Base-by-base conservation (phyloP, 148 eudicot species). In the Arctostaphylos glauca region DNA sequence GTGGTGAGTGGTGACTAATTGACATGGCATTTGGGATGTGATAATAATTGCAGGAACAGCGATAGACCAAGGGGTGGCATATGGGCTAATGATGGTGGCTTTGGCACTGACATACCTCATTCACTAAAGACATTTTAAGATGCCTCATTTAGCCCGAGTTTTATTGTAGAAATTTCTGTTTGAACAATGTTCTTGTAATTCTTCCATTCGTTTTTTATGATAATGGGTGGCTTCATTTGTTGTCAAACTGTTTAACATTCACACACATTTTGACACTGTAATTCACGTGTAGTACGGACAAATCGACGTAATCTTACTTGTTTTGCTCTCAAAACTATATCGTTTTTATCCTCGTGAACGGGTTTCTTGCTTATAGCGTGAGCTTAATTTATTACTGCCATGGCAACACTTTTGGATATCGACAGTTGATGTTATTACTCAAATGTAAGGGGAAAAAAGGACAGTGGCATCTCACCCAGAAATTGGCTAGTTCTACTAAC, bases 21-120 rank as follows among this genome's bases (percentile, higher is more conserved):
- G 6, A 6, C 43, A 48, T 52, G 58, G 58, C 23, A 19, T 75
- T 75, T 23, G 78, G 58, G n/a, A 74, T n/a, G 2, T 47, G 21
- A 76, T 60, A 31, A 31, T 31, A 48, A 5, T 77, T 83, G 81
- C 90, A 91, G 93, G 93, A 70, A 89, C 93, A 81, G 74, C 88
- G 6, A 89, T 91, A 54, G 93, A 91, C 86, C 93, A 91, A 84
- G 91, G 90, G 83, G 83, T 91, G 73, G 93, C 93, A 9, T 91
- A 89, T 52, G 83, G 79, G 43, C 84, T 91, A 66, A 91, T 91
- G 93, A 78, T 91, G 81, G 88, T 91, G 44, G 93, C 93, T 16
- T 86, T 91, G 90, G 91, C 78, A 66, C 83, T 91, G 81, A 91
- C 93, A 13, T 91, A 91, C 62, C 90, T 91, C 85, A 91, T 91